Evolutionary conservation across 495 filamentous ascomycete species (phyloP).

Genomic region (Penicillium alfredii): DNA sequence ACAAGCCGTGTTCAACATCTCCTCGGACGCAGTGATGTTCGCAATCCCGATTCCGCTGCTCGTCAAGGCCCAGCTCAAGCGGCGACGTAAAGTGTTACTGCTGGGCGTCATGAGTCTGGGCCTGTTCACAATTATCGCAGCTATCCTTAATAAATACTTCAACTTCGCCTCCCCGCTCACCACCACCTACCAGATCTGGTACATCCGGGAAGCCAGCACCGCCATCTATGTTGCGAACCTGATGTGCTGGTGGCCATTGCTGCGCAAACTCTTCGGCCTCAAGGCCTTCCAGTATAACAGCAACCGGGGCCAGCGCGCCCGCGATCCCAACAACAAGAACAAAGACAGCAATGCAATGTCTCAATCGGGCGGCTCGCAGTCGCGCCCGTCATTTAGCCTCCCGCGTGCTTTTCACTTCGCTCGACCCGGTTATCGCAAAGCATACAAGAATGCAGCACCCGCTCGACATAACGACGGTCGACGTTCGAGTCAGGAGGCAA

Average conservation of each 20-base stretch:
- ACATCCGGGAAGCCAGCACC: constrained; percentile 57
- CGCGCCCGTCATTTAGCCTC: constrained; percentile 19
- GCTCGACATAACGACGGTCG: not conserved
- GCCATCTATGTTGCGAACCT: constrained; percentile 60
- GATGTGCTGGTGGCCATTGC: constrained; percentile 55
- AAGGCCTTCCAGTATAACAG: constrained; percentile 29
- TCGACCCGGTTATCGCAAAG: constrained; percentile 5
- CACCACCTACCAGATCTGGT: constrained; percentile 53
- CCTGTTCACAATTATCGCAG: constrained; percentile 57
- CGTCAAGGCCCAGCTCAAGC: constrained; percentile 46
- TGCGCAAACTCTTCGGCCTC: constrained; percentile 47
- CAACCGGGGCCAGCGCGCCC: constrained; percentile 18
- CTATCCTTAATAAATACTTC: constrained; percentile 61
- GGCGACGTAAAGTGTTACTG: constrained; percentile 47
- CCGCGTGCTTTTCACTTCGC: constrained; percentile 10
- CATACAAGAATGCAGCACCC: not conserved
- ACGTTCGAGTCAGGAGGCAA: constrained; percentile 20
- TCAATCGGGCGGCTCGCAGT: constrained; percentile 9
- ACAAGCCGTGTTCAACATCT: constrained; percentile 61
- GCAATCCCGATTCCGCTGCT: constrained; percentile 55
- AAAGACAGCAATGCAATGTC: constrained; percentile 9
- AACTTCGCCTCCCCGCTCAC: constrained; percentile 52
- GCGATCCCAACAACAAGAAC: constrained; percentile 14
- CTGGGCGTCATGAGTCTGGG: constrained; percentile 48
- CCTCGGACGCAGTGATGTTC: constrained; percentile 58